Conservation (phyloP, 2,329 filamentous ascomycete species). For the Talaromyces pinophilus region DNA sequence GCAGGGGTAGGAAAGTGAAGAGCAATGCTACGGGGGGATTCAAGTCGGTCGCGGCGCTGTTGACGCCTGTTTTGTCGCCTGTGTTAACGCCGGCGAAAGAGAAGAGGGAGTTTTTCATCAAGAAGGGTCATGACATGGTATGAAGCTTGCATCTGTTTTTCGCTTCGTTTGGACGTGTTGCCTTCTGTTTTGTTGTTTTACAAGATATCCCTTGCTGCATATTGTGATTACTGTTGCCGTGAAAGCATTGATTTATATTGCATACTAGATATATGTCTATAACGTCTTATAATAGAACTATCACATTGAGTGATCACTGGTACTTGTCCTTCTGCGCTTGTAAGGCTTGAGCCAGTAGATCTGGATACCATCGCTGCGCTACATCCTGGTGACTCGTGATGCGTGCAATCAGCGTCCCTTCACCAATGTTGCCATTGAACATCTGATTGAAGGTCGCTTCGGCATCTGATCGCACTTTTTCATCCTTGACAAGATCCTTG, state of each 20-base stretch:
- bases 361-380: constrained; percentile 40
- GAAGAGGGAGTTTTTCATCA: not conserved
- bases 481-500: constrained; percentile 33
- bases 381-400: constrained; percentile 43
- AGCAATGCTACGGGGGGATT: constrained; percentile 2
- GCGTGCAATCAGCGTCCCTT: constrained; percentile 39
- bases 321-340: constrained; percentile 29
- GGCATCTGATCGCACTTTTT: constrained; percentile 39
- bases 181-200: not conserved
- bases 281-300: not conserved
- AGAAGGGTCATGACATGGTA: constrained; percentile 16
- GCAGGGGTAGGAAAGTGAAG: constrained; percentile 4
- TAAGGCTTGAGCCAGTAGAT: constrained; percentile 34
- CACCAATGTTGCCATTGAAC: constrained; percentile 35
- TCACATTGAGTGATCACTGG: not conserved
- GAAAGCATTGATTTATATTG: not conserved
- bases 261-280: not conserved
- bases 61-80: constrained; percentile 9
- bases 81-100: not conserved
- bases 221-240: not conserved
- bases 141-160: constrained; percentile 8
- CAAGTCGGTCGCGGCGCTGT: constrained; percentile 12
- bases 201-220: constrained; percentile 13
- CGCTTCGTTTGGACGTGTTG: not conserved
- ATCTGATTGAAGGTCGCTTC: constrained; percentile 40